Conservation (phyloP, 2,329 filamentous ascomycete species). For the Colletotrichum lini region DNA sequence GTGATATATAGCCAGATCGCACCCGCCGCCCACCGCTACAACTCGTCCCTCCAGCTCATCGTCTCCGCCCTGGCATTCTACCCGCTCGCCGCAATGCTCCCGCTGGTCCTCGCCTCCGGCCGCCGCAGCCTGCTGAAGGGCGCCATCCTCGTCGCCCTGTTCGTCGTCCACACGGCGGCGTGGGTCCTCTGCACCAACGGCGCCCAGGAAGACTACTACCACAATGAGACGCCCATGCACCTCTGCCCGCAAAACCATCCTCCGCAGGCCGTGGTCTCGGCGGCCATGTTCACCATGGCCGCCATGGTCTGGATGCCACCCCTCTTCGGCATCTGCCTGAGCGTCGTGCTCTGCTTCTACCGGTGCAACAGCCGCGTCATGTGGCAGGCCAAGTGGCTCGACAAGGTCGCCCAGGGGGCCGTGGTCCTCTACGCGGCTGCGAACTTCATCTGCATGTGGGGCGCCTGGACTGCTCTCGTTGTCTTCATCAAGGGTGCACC, state of each 20-base stretch:
- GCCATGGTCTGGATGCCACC: conserved; percentile 40
- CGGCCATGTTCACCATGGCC: conserved; percentile 36
- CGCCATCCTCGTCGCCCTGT: conserved; percentile 11
- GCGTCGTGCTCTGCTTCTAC: conserved; percentile 37
- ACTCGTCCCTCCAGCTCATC: conserved; percentile 26
- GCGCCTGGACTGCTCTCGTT: conserved; percentile 20
- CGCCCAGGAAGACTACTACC: conserved; percentile 15
- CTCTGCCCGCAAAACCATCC: conserved; percentile 24
- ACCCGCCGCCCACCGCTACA: neutral
- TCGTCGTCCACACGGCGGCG: conserved; percentile 19
- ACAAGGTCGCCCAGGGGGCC: conserved; percentile 4
- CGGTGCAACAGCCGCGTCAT: conserved; percentile 33
- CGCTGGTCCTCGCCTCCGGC: conserved; percentile 21
- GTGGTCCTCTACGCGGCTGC: conserved; percentile 19
- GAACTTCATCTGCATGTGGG: conserved; percentile 39
- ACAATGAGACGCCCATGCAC: neutral
- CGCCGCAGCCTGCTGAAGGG: conserved; percentile 22
- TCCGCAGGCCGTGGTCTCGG: neutral
- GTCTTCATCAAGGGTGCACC: conserved; percentile 16
- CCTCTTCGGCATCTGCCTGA: conserved; percentile 36
- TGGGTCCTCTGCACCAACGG: conserved; percentile 32
- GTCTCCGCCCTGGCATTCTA: conserved; percentile 29
- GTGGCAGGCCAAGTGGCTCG: conserved; percentile 34
- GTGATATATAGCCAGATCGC: conserved; percentile 17
- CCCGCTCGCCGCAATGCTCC: conserved; percentile 27